Base-by-base conservation (phyloP, 129 eudicot genomes). In the Logfia minima region DNA sequence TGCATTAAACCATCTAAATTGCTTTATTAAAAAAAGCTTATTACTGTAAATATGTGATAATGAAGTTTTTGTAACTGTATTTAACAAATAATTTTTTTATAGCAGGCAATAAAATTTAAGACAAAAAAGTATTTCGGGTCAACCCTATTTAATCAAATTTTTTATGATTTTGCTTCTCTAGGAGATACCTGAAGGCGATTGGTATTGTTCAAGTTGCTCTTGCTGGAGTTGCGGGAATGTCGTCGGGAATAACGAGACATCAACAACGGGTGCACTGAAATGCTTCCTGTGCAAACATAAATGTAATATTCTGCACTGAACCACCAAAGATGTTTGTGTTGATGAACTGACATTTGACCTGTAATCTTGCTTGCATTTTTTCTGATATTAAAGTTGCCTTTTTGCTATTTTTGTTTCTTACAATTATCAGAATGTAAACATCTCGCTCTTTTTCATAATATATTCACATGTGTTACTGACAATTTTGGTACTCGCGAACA, bases 111-210 rank as follows among this genome's bases (percentile, higher is more conserved):
- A 39, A 2, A 72, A 72, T 55, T 29, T n/a, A 72, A 55, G 51
- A 72, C 23, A 3, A 55, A 3, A 13, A 70, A 23, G 71, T 75
- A 45, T 62, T 62, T 45, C 13, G 21, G 45, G 70, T 74, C 78
- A 37, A 24, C 68, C 18, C 35, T 10, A 6, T 10, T 1, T 41
- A 8, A 5, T 45, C 64, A 65, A 17, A 63, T 55, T 28, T 18
- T 19, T 8, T 39, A 35, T 79, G 68, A 26, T 77, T 64, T 77
- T 32, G 69, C 32, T 70, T 66, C 39, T 75, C 66, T 90, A 94
- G 99, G 97, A 91, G 66, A 76, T 94, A 74, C 99, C 99, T 6
- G 97, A 89, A 76, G 99, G 97, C 58, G 84, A 85, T 72, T 94
- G 99, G 99, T 94, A 94, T 66, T 94, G 99, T 82, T 78, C 88